Percentiles rank a stretch among this genome's conserved stretches.
phyloP scores from a whole-genome alignment of 441 rosid species.

The Theobroma grandiflorum region DNA sequence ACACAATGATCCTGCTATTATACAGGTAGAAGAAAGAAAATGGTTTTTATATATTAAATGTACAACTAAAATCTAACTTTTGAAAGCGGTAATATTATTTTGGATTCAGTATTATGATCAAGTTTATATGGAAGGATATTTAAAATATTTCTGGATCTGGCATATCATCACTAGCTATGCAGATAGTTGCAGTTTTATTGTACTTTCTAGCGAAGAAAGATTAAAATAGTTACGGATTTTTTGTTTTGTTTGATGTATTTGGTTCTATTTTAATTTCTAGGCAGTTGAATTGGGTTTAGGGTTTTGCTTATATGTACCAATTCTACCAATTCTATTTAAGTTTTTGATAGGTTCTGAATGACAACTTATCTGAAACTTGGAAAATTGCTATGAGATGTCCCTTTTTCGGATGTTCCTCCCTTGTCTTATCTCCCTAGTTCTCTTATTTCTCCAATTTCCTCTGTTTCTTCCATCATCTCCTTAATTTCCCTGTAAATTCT shows the following conservation, averaged over 20 bases:
- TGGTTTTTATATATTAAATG: background rate
- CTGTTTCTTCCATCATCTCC: background rate
- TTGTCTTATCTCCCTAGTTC: background rate
- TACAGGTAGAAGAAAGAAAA: constrained; percentile 46
- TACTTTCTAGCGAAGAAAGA: background rate
- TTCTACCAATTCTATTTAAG: background rate
- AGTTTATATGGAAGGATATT: background rate
- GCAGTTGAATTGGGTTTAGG: background rate
- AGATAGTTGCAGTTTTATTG: background rate
- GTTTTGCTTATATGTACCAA: background rate
- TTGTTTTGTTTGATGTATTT: background rate
- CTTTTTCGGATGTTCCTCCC: background rate
- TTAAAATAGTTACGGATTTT: background rate
- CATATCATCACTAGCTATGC: background rate
- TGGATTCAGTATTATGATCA: background rate
- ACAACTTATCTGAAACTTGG: background rate
- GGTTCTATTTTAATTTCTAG: background rate
- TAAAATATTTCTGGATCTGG: background rate
- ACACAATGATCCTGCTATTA: constrained; percentile 48
- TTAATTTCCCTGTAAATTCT: background rate
- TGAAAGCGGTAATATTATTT: background rate
- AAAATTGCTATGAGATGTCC: background rate
- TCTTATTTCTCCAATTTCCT: background rate
- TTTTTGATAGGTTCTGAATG: background rate
- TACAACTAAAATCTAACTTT: background rate